These are phyloP conservation scores for Afroboletus lepidellus DNA, from an alignment of 1,284 basidiomycete species.

Conservation along the genomic window DNA sequence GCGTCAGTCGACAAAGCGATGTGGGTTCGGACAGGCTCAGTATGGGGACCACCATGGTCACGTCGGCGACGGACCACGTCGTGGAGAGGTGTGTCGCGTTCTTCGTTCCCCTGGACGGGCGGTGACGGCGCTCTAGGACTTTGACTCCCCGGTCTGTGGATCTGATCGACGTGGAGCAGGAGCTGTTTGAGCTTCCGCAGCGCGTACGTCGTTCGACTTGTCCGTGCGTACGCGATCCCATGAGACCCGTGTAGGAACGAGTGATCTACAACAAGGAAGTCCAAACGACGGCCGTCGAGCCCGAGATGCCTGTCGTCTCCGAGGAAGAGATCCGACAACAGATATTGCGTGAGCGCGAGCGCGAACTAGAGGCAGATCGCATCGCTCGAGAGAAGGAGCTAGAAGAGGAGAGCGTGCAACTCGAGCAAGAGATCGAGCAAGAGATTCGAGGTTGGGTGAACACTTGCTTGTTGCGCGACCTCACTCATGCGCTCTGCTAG, in stretches of 20 bases:
- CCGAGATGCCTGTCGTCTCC: conserved; percentile 44
- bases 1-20: conserved; percentile 68
- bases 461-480: not conserved
- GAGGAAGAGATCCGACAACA: conserved; percentile 77
- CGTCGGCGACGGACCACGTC: conserved; percentile 61
- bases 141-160: conserved; percentile 68
- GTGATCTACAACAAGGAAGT: conserved; percentile 94
- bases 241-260: conserved; percentile 55
- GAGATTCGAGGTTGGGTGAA: conserved; percentile 66
- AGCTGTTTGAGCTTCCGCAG: conserved; percentile 86
- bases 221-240: not conserved
- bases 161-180: conserved; percentile 82
- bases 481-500: conserved; percentile 39
- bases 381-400: conserved; percentile 75
- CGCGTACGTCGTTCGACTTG: conserved; percentile 49
- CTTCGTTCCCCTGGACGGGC: not conserved
- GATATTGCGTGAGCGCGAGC: conserved; percentile 61
- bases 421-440: conserved; percentile 80
- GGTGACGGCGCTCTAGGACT: conserved; percentile 38
- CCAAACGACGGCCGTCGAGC: conserved; percentile 76
- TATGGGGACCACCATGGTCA: conserved; percentile 46
- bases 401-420: conserved; percentile 74
- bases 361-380: conserved; percentile 65
- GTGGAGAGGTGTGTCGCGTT: conserved; percentile 54
- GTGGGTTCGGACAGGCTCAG: conserved; percentile 49